Percentiles rank a stretch among this genome's conserved stretches.
Evolutionary conservation across 2,329 filamentous ascomycete genomes (phyloP).

Genomic region (Verticillium dahliae): DNA sequence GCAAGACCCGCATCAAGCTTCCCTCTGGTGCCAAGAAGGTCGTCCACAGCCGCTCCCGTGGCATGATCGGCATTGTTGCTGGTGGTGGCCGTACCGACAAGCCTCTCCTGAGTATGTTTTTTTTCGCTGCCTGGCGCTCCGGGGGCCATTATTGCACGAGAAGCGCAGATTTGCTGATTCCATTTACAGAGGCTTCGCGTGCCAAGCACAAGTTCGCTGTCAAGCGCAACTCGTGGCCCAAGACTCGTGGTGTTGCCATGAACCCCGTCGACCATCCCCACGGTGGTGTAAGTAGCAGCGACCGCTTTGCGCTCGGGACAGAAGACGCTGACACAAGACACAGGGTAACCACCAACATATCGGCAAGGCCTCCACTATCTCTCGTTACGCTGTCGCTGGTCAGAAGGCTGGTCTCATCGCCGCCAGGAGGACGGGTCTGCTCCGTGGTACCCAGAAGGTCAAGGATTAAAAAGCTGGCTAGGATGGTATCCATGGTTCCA

Average conservation of each 20-base stretch:
- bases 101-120: constrained; percentile 78
- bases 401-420: constrained; percentile 99
- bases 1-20: constrained; percentile 99
- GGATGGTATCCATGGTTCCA: constrained; percentile 44
- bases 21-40: constrained; percentile 99
- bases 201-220: constrained; percentile 99
- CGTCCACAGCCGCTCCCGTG: constrained; percentile 81
- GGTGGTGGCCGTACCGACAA: constrained; percentile 99
- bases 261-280: constrained; percentile 99
- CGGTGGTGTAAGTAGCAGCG: constrained; percentile 64
- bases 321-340: constrained; percentile 35
- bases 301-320: constrained; percentile 1
- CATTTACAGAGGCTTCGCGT: constrained; percentile 79
- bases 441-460: constrained; percentile 99
- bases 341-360: constrained; percentile 99
- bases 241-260: constrained; percentile 99
- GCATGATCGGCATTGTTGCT: constrained; percentile 99
- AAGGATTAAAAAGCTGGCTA: constrained; percentile 69
- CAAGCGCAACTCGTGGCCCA: constrained; percentile 99
- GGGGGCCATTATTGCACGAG: neutral
- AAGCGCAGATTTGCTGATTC: constrained; percentile 16
- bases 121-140: constrained; percentile 2
- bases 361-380: constrained; percentile 99
- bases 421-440: constrained; percentile 97
- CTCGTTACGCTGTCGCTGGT: constrained; percentile 93